These are phyloP conservation scores for Pichia kluyveri DNA, from an alignment of 805 yeast species.

Conservation along the genomic window DNA sequence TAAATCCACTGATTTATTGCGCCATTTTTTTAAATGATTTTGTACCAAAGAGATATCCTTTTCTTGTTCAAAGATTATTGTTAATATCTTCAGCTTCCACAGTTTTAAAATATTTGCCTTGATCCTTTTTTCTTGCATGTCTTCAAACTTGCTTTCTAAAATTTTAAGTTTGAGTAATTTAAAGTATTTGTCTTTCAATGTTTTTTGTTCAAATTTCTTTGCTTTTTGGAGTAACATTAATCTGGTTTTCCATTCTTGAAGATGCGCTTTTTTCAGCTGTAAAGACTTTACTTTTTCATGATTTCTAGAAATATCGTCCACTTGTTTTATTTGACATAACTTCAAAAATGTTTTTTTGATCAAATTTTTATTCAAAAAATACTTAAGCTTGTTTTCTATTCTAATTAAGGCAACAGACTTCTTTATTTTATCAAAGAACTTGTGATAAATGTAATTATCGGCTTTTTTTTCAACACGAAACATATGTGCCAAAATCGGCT, in stretches of 20 bases:
- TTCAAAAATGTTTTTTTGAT: too few species aligned
- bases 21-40: too few species aligned
- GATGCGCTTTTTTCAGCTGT: not conserved
- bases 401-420: too few species aligned
- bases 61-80: not conserved
- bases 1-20: too few species aligned
- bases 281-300: not conserved
- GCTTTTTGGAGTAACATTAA: not conserved
- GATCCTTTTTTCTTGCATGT: not conserved
- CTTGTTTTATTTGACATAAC: too few species aligned
- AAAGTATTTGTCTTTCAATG: not conserved
- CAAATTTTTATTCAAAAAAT: too few species aligned
- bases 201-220: not conserved
- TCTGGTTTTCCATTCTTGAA: not conserved
- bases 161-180: slow-evolving; percentile 1
- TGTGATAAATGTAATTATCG: too few species aligned
- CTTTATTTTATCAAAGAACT: too few species aligned
- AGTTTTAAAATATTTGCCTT: not conserved
- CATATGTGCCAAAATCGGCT: too few species aligned
- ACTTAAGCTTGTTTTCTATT: too few species aligned
- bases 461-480: too few species aligned
- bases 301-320: not conserved
- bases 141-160: not conserved
- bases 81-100: slow-evolving; percentile 4
- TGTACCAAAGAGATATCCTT: too few species aligned